Evolutionary conservation across 768 basidiomycete species (phyloP).

Genomic region (Suillus spraguei): DNA sequence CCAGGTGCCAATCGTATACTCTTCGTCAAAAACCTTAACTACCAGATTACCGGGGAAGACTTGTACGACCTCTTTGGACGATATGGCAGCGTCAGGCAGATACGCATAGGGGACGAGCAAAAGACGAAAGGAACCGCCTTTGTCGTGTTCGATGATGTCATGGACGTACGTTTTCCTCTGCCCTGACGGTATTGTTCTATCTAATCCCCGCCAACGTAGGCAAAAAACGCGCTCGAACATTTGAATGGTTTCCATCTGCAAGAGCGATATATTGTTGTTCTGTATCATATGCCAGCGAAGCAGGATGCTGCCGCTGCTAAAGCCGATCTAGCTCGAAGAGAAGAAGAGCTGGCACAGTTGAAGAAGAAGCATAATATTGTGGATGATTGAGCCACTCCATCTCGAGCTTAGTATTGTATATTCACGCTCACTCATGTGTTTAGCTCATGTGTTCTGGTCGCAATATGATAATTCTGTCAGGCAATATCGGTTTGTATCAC

Average conservation of each 20-base stretch:
- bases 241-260: constrained; percentile 97
- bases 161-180: constrained; percentile 67
- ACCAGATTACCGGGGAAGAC: constrained; percentile 91
- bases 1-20: constrained; percentile 91
- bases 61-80: constrained; percentile 97
- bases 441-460: background rate
- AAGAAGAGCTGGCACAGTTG: constrained; percentile 85
- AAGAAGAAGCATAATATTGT: constrained; percentile 88
- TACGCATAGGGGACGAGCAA: constrained; percentile 88
- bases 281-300: constrained; percentile 98
- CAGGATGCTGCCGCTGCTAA: constrained; percentile 93
- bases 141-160: constrained; percentile 94
- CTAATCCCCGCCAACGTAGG: constrained; percentile 48
- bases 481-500: constrained; percentile 8
- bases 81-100: constrained; percentile 95
- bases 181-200: background rate
- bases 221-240: constrained; percentile 95
- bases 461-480: constrained; percentile 9
- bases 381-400: constrained; percentile 53
- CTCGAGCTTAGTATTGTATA: constrained; percentile 15
- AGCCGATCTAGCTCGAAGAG: constrained; percentile 87
- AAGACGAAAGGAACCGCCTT: constrained; percentile 97
- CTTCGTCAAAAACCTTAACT: constrained; percentile 92
- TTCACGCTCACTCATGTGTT: constrained; percentile 21
- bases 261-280: constrained; percentile 96